Evolutionary conservation across 2,329 filamentous ascomycete genomes (phyloP).

Genomic region (Fusarium citri): DNA sequence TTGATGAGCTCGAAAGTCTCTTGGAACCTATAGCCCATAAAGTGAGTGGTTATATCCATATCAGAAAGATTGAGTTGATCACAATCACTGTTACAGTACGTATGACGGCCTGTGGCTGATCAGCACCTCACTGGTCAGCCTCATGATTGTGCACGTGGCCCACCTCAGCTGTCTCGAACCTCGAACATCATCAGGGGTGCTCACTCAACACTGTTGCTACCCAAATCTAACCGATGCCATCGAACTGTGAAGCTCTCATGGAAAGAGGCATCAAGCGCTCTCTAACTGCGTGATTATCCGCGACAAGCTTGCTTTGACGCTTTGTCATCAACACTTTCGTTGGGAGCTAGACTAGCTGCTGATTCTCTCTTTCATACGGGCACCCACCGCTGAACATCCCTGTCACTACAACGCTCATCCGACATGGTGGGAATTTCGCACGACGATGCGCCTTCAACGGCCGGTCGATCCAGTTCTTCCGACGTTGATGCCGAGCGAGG

Average conservation of each 20-base stretch:
- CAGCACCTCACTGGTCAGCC: constrained; percentile 23
- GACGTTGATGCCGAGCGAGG: constrained; percentile 30
- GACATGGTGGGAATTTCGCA: constrained; percentile 30
- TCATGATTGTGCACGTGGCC: constrained; percentile 33
- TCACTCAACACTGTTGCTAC: neutral
- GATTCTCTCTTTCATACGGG: constrained; percentile 7
- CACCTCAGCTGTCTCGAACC: constrained; percentile 22
- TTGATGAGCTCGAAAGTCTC: neutral
- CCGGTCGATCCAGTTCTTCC: constrained; percentile 20
- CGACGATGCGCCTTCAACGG: constrained; percentile 28
- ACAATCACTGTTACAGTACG: neutral
- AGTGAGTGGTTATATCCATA: neutral
- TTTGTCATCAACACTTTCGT: constrained; percentile 1
- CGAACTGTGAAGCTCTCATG: neutral
- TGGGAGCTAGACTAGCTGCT: constrained; percentile 1
- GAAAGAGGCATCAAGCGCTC: neutral
- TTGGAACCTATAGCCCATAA: too few species aligned
- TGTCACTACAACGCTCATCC: constrained; percentile 27
- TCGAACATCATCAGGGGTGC: constrained; percentile 33
- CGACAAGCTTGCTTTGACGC: neutral
- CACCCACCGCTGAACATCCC: constrained; percentile 14
- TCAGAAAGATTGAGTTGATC: neutral
- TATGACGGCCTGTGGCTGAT: constrained; percentile 11
- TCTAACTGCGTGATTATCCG: neutral
- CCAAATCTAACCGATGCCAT: neutral